phyloP scores from a whole-genome alignment of 768 basidiomycete species.

The Strobilomyces echinocephalus region DNA sequence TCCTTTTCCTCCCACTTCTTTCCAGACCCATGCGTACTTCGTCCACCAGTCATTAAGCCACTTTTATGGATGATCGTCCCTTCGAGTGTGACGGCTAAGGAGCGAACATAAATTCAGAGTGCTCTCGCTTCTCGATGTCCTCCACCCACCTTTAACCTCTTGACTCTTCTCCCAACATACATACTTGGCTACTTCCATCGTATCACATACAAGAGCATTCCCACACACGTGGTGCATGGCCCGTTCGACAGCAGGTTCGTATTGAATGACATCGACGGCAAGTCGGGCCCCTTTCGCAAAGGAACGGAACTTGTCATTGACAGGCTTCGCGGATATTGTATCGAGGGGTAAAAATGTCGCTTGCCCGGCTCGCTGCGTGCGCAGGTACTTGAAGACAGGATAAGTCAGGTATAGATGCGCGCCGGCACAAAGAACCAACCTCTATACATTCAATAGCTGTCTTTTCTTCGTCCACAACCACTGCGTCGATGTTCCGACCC shows the following conservation, averaged over 20 bases:
- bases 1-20: conserved; percentile 97
- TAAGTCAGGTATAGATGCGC: background rate
- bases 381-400: conserved; percentile 66
- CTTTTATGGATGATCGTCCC: conserved; percentile 98
- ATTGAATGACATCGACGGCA: conserved; percentile 81
- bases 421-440: conserved; percentile 37
- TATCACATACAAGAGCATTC: conserved; percentile 91
- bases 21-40: conserved; percentile 65
- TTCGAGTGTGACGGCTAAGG: conserved; percentile 86
- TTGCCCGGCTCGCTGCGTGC: conserved; percentile 90
- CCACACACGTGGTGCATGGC: conserved; percentile 98
- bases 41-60: conserved; percentile 94
- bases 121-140: conserved; percentile 39
- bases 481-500: conserved; percentile 90
- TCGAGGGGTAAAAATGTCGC: conserved; percentile 99
- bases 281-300: conserved; percentile 84
- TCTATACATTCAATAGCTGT: conserved; percentile 98
- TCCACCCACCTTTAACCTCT: conserved; percentile 84
- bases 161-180: conserved; percentile 93
- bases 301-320: conserved; percentile 91
- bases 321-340: conserved; percentile 89
- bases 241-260: conserved; percentile 79
- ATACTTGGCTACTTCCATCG: conserved; percentile 86
- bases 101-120: background rate
- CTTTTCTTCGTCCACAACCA: conserved; percentile 96